phyloP scores from a whole-genome alignment of 768 basidiomycete genomes.

The Termitomyces sp. region DNA sequence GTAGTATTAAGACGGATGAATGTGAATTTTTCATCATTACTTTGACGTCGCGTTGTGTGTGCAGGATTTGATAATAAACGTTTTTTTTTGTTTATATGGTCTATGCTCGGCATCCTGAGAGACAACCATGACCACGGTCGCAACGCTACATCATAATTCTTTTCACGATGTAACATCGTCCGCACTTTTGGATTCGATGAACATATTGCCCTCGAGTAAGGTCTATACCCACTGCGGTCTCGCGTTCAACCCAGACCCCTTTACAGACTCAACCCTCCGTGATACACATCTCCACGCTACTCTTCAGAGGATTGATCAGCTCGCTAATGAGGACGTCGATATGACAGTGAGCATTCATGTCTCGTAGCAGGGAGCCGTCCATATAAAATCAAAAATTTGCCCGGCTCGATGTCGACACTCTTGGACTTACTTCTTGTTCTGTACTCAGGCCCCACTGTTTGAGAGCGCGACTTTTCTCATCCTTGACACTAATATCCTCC shows the following conservation, averaged over 20 bases:
- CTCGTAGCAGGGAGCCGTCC: conserved; percentile 1
- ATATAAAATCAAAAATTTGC: neutral
- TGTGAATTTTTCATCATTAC: neutral
- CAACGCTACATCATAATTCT: neutral
- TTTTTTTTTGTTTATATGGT: neutral
- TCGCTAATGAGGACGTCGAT: conserved; percentile 65
- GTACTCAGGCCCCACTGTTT: conserved; percentile 33
- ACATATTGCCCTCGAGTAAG: conserved; percentile 11
- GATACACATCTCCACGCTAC: conserved; percentile 33
- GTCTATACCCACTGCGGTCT: neutral
- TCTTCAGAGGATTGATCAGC: conserved; percentile 46
- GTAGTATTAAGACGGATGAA: neutral
- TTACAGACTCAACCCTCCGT: conserved; percentile 10
- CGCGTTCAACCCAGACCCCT: neutral
- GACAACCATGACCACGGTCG: neutral
- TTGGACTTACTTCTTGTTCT: conserved; percentile 5
- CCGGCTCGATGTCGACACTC: conserved; percentile 1
- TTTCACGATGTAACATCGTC: conserved; percentile 2
- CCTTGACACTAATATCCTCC: conserved; percentile 75
- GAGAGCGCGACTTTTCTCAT: conserved; percentile 48
- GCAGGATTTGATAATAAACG: neutral
- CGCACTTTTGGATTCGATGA: neutral
- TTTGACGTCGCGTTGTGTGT: neutral
- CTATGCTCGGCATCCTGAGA: neutral
- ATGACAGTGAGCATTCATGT: conserved; percentile 50